A percentile compares a stretch with the other conserved stretches of the same genome.
phyloP scores from a whole-genome alignment of 2,329 filamentous ascomycete species.

The Stagonosporopsis chrysanthemi region DNA sequence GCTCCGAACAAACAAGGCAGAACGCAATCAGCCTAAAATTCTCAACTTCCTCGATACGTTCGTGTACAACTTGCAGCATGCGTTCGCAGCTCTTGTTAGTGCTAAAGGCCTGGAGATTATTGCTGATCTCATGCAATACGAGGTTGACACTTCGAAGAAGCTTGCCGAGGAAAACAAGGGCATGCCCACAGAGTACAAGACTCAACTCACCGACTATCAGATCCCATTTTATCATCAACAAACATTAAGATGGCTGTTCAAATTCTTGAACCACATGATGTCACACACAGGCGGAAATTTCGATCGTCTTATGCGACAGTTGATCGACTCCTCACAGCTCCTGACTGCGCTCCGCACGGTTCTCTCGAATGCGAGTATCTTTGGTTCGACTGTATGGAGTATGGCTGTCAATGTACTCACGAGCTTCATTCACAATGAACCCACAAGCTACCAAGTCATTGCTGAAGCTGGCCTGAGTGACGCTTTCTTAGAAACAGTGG shows the following conservation, averaged over 20 bases:
- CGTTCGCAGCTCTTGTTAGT: constrained; percentile 81
- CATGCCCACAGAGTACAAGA: constrained; percentile 75
- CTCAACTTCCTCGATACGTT: constrained; percentile 88
- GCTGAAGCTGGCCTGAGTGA: constrained; percentile 91
- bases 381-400: constrained; percentile 95
- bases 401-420: constrained; percentile 90
- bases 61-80: constrained; percentile 83
- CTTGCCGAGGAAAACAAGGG: constrained; percentile 73
- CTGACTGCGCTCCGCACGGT: constrained; percentile 81
- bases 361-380: constrained; percentile 78
- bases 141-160: constrained; percentile 74
- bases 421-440: constrained; percentile 98
- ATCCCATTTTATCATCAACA: constrained; percentile 94
- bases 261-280: constrained; percentile 97
- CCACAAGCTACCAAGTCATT: constrained; percentile 95
- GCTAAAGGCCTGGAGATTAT: constrained; percentile 89
- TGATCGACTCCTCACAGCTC: constrained; percentile 91
- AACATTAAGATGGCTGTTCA: constrained; percentile 90
- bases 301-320: constrained; percentile 86
- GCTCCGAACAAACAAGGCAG: constrained; percentile 80
- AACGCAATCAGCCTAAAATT: constrained; percentile 82
- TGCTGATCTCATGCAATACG: constrained; percentile 82
- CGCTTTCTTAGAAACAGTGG: constrained; percentile 84
- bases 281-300: constrained; percentile 81
- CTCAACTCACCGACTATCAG: constrained; percentile 87